Evolutionary conservation across 331 rosid species (phyloP).

Genomic region (Pyrus hybrid): DNA sequence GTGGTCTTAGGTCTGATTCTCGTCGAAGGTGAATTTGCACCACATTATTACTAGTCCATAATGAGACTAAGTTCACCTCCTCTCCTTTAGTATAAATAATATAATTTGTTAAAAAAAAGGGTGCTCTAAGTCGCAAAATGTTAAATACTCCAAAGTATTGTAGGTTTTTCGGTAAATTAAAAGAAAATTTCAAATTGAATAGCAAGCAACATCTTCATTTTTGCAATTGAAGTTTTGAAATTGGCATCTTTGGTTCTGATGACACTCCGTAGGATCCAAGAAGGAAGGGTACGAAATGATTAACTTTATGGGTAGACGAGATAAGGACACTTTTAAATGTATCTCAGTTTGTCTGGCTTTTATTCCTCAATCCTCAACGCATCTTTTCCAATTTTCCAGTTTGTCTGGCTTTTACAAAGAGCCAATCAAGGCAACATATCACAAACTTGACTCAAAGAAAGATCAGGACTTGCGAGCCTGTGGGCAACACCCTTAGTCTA

Average conservation of each 20-base stretch:
- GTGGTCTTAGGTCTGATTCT: too few relatives aligned
- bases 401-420: too few relatives aligned
- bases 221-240: neutral
- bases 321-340: neutral
- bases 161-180: too few relatives aligned
- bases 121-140: neutral
- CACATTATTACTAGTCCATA: too few relatives aligned
- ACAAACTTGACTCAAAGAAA: too few relatives aligned
- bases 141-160: fast-evolving
- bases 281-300: neutral
- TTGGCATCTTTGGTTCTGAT: neutral
- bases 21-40: too few relatives aligned
- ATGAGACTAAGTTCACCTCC: too few relatives aligned
- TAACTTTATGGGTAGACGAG: neutral
- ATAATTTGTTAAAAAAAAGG: fast-evolving
- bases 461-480: too few relatives aligned
- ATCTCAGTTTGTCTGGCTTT: neutral
- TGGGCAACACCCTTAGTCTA: too few relatives aligned
- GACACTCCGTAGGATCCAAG: neutral
- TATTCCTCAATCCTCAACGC: neutral
- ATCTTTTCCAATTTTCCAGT: neutral
- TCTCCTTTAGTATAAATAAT: too few relatives aligned
- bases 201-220: neutral
- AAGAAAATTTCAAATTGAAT: neutral
- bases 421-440: too few relatives aligned